A percentile compares a stretch with the other conserved stretches of the same genome.
Conservation (phyloP, 352 stramenopile genomes). For the Globisporangium abappressorium region DNA sequence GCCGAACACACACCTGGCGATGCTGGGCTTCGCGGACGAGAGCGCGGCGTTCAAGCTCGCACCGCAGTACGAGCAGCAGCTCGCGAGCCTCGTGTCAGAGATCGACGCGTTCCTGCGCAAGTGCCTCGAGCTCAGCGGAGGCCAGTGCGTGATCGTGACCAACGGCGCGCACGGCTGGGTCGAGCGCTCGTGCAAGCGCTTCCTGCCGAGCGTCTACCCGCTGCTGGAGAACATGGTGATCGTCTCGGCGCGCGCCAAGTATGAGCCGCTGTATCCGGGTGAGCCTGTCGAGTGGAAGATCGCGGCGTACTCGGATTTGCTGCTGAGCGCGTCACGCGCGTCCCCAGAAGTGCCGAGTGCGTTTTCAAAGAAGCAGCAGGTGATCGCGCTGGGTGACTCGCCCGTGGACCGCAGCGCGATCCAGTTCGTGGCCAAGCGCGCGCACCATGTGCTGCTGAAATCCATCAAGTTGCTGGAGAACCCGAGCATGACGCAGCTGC, state of each 20-base stretch:
- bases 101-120: constrained; percentile 44
- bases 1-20: constrained; percentile 65
- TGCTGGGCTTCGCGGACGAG: constrained; percentile 63
- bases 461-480: constrained; percentile 79
- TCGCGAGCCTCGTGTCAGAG: constrained; percentile 34
- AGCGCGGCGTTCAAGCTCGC: constrained; percentile 37
- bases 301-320: constrained; percentile 55
- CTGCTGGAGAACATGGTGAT: constrained; percentile 57
- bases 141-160: constrained; percentile 60
- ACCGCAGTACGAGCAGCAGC: constrained; percentile 19
- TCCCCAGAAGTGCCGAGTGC: constrained; percentile 22
- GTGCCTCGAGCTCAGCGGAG: constrained; percentile 37
- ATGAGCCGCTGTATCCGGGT: constrained; percentile 54
- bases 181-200: constrained; percentile 68
- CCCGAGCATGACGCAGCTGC: constrained; percentile 66
- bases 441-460: constrained; percentile 56
- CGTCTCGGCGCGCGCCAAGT: constrained; percentile 63
- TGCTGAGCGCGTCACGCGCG: constrained; percentile 28
- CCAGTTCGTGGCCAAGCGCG: constrained; percentile 54
- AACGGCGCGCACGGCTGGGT: constrained; percentile 73
- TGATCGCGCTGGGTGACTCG: constrained; percentile 76
- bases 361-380: constrained; percentile 38
- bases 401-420: constrained; percentile 67
- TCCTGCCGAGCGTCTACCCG: constrained; percentile 56
- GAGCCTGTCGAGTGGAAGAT: constrained; percentile 81